Evolutionary conservation across 2,329 filamentous ascomycete genomes (phyloP).

Genomic region (Reticulascus tulasneorum): DNA sequence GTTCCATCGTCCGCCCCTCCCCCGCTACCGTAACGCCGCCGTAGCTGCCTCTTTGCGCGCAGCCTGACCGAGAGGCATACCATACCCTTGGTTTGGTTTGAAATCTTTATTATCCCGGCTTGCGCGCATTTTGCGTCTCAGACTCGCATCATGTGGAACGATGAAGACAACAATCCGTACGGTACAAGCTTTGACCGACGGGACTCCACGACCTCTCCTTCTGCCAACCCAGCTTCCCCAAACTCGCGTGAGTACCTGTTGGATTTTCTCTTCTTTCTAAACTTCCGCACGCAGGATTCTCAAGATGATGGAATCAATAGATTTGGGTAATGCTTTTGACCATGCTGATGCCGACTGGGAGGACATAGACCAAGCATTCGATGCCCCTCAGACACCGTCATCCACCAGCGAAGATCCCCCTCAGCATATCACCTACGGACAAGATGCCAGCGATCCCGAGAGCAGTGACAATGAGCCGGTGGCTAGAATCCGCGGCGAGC

Average conservation of each 20-base stretch:
- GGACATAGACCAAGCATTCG: slow-evolving; percentile 51
- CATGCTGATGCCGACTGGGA: slow-evolving; percentile 43
- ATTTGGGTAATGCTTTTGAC: slow-evolving; percentile 27
- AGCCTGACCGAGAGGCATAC: slow-evolving; percentile 9
- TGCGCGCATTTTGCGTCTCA: background rate
- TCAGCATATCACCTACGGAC: slow-evolving; percentile 33
- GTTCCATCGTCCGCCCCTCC: slow-evolving; percentile 10
- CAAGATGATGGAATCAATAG: slow-evolving; percentile 34
- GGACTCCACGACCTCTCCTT: slow-evolving; percentile 71
- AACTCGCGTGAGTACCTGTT: slow-evolving; percentile 41
- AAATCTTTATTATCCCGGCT: too few relatives aligned
- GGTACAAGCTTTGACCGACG: slow-evolving; percentile 84
- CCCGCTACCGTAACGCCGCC: slow-evolving; percentile 11
- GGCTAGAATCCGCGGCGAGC: slow-evolving; percentile 31
- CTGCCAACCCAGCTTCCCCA: slow-evolving; percentile 62
- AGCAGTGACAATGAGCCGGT: slow-evolving; percentile 45
- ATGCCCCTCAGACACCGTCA: slow-evolving; percentile 67
- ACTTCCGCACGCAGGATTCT: slow-evolving; percentile 6
- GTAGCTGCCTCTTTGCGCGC: slow-evolving; percentile 10
- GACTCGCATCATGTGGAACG: slow-evolving; percentile 79
- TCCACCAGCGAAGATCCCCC: slow-evolving; percentile 66
- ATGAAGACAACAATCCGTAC: slow-evolving; percentile 98
- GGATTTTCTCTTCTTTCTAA: background rate
- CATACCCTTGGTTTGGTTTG: too few relatives aligned
- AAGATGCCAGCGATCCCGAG: slow-evolving; percentile 37